Base-by-base conservation (phyloP, 306 rosid genomes). In the Myrica gale region DNA sequence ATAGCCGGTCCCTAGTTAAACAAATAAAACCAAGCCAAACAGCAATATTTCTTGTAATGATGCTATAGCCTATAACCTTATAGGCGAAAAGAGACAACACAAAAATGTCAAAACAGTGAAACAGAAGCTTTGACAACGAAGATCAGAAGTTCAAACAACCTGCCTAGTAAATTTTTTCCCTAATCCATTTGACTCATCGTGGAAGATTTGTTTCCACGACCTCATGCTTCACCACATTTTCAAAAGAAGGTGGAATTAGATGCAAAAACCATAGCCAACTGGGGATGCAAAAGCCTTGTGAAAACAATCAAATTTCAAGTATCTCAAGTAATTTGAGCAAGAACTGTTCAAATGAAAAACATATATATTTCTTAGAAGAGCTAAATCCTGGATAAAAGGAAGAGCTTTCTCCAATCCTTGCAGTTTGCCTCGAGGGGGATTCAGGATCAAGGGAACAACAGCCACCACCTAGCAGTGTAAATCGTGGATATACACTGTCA, bases 1-100 rank as follows among this genome's bases (percentile, higher is more conserved):
- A 48, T 39, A 76, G 51, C 51, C 15, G 48, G 70, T 68, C 76
- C 79, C 20, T 42, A 17, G 76, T 42, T 43, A 12, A 72, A 43
- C 73, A 78, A 7, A 17, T 9, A 66, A 66, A 66, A n/a, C 70
- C 50, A 66, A n/a, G 12, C 70, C 7, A 66, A 41, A 42, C 6
- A 42, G 32, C 16, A 66, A 41, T 20, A 5, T 43, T 43, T 17
- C 13, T 1, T 26, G 17, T 65, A 65, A 42, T 41, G 26, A 43
- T 41, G 21, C 6, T n/a, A 65, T 39, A 41, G 42, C 26, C 6
- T n/a, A 65, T 39, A 41, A 65, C 26, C 26, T 41, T 7, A 7
- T 65, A 16, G 69, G 1, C 48, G 17, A 42, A 17, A 42, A 8
- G 32, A 9, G 32, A 48, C 21, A 65, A 65, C 13, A 65, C 8